Percentiles rank a stretch among this genome's conserved stretches.
Evolutionary conservation across 2,329 filamentous ascomycete species (phyloP).

Genomic region (Herpotrichia juniperi): DNA sequence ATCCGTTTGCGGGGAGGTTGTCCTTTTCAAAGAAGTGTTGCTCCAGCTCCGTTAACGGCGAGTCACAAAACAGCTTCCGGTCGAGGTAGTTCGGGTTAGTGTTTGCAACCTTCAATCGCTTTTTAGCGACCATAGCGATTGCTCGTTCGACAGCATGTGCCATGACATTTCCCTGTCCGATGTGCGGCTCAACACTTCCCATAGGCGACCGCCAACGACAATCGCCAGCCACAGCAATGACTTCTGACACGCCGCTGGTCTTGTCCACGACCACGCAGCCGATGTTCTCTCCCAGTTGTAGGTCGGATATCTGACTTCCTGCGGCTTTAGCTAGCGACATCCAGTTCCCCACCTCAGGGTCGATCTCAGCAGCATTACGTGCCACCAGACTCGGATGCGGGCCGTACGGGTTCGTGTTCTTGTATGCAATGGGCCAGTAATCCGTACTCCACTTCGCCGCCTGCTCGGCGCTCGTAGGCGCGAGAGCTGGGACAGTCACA

Average conservation of each 20-base stretch:
- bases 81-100: constrained; percentile 31
- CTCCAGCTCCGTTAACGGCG: constrained; percentile 72
- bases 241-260: constrained; percentile 50
- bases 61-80: constrained; percentile 66
- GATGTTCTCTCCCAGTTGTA: constrained; percentile 69
- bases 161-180: constrained; percentile 71
- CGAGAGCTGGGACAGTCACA: constrained; percentile 72
- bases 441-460: constrained; percentile 74
- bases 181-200: constrained; percentile 25
- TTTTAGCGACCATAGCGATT: constrained; percentile 79
- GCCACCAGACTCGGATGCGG: constrained; percentile 78
- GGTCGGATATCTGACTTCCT: constrained; percentile 63
- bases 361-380: constrained; percentile 72
- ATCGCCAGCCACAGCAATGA: constrained; percentile 78
- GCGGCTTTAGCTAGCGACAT: constrained; percentile 70
- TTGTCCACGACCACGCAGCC: constrained; percentile 78
- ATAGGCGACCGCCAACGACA: constrained; percentile 66
- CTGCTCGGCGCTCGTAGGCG: constrained; percentile 77
- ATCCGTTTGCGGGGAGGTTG: constrained; percentile 77
- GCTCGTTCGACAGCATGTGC: constrained; percentile 79
- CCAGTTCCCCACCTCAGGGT: constrained; percentile 67
- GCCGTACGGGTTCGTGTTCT: constrained; percentile 85
- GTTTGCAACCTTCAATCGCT: constrained; percentile 51
- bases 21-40: constrained; percentile 62
- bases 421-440: constrained; percentile 86